Base-by-base conservation (phyloP, 306 rosid genomes). In the Prunus persica region DNA sequence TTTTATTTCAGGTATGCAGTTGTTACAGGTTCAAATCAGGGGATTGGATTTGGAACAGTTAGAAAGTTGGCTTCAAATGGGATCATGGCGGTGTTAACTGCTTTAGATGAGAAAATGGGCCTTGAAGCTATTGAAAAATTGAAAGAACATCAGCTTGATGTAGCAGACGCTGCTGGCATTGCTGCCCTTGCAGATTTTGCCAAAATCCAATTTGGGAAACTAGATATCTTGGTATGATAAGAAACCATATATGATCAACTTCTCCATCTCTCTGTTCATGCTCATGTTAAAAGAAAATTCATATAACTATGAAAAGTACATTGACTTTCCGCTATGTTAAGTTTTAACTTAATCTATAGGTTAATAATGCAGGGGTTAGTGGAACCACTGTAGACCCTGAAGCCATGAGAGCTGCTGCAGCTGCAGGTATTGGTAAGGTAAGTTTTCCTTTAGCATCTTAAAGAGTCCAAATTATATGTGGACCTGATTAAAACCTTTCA, bases 1-100 rank as follows among this genome's bases (percentile, higher is more conserved):
- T 6, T 12, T 27, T 25, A 27, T 13, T 14, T 4, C 25, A 27
- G 60, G 9, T 69, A 49, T 72, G 82, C 78, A 38, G 78, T 72
- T 7, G 82, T 72, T 5, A 79, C 69, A 24, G 78, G 78, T 10
- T 57, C 73, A n/a, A 79, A 79, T 46, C 72, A 56, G 11, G 78
- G 82, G 20, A 47, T 77, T 8, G 24, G 71, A 49, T 70, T 60
- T 60, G 76, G n/a, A 34, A 50, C 27, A 13, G 72, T 24, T 50
- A 60, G 15, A 46, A 69, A 57, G 58, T 25, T 77, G 67, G 81
- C 76, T 41, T 68, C 81, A 47, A 77, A 60, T 14, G 81, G 69
- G 11, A 13, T 77, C 52, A 14, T 8, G 3, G 69, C 60, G 11
- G 64, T 77, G 8, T 30, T 27, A 27, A 27, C 3, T 69, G 76